A percentile compares a stretch with the other conserved stretches of the same genome.
Evolutionary conservation across 176 grass and related monocot genomes (phyloP).

Genomic region (Oryza australiensis): DNA sequence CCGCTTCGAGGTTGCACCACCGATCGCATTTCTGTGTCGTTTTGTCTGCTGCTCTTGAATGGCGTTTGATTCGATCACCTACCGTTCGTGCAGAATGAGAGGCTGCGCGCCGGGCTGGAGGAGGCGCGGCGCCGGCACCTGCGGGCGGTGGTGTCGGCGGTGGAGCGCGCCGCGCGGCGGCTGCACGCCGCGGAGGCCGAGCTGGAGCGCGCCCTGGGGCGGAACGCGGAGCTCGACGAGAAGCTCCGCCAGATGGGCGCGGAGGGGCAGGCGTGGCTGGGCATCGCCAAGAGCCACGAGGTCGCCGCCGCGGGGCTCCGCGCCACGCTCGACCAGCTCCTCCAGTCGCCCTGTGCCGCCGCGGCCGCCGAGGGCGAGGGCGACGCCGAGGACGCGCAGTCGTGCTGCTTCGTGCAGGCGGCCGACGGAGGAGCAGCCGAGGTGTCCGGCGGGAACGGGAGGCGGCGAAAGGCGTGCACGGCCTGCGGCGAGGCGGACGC

Average conservation of each 20-base stretch:
- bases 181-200: conserved; percentile 51
- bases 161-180: conserved; percentile 28
- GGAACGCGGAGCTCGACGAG: conserved; percentile 59
- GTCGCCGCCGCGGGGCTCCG: conserved; percentile 53
- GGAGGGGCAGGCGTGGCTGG: conserved; percentile 60
- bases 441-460: neutral
- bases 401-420: conserved; percentile 55
- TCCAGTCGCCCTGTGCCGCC: conserved; percentile 1
- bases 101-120: conserved; percentile 46
- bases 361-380: conserved; percentile 7
- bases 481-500: conserved; percentile 46
- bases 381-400: conserved; percentile 56
- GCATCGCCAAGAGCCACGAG: conserved; percentile 55
- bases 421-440: neutral
- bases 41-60: neutral
- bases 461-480: neutral
- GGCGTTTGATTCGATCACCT: neutral
- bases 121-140: conserved; percentile 56
- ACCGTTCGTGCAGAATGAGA: conserved; percentile 47
- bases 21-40: neutral
- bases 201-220: conserved; percentile 26
- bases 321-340: conserved; percentile 46
- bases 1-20: conserved; percentile 50
- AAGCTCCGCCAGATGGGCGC: conserved; percentile 44
- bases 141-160: conserved; percentile 27